These are phyloP conservation scores for Aspergillus sp. DNA, from an alignment of 2,329 filamentous ascomycete species.

Conservation along the genomic window DNA sequence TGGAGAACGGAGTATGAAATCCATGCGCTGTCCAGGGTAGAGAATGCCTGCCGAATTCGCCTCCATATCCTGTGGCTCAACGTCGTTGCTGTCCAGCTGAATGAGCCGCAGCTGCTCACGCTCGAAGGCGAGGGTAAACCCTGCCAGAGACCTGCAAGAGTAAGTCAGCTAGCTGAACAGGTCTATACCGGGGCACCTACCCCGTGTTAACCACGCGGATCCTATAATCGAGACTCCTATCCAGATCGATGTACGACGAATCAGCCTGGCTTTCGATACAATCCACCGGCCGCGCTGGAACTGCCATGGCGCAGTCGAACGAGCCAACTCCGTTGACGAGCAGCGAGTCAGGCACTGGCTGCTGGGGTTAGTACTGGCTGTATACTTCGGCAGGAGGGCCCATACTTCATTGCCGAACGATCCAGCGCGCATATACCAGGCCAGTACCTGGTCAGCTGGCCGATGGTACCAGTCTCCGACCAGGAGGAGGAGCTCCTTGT, in stretches of 20 bases:
- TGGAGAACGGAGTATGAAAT: conserved; percentile 26
- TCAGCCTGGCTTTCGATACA: conserved; percentile 24
- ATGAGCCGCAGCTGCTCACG: conserved; percentile 24
- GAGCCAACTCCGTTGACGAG: conserved; percentile 39
- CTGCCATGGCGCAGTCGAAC: conserved; percentile 39
- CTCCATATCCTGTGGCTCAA: conserved; percentile 14
- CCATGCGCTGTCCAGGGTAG: conserved; percentile 38
- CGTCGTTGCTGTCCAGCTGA: conserved; percentile 33
- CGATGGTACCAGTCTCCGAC: conserved; percentile 44
- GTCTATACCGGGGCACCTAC: conserved; percentile 12
- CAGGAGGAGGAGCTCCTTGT: conserved; percentile 38
- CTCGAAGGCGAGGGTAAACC: conserved; percentile 27
- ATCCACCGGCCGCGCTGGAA: conserved; percentile 37
- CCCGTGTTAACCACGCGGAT: conserved; percentile 39
- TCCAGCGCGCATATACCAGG: conserved; percentile 35
- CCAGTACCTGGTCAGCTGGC: conserved; percentile 31
- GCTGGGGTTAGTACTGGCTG: conserved; percentile 1
- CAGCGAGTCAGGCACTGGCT: conserved; percentile 42
- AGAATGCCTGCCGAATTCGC: conserved; percentile 32
- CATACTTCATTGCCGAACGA: conserved; percentile 37
- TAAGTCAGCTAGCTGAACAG: conserved; percentile 4
- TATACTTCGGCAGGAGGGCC: no score
- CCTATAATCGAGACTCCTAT: conserved; percentile 20
- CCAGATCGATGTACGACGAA: conserved; percentile 17
- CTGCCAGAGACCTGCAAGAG: conserved; percentile 28